Base-by-base conservation (phyloP, 2,329 filamentous ascomycete genomes). In the Fusarium sororula region DNA sequence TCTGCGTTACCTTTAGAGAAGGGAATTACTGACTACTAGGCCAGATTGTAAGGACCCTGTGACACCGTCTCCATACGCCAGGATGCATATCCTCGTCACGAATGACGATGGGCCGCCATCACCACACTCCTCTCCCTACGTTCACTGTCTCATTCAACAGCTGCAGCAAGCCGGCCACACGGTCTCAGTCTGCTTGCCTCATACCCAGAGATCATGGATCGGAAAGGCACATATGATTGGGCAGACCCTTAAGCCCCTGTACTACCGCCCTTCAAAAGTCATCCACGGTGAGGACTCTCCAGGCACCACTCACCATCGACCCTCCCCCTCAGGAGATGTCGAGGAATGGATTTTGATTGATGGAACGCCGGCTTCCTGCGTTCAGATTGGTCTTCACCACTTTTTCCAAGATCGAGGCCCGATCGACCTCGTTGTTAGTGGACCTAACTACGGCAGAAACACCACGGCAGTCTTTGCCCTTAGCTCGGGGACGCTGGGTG, bases 161-260 rank as follows among this genome's bases (percentile, higher is more conserved):
- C 90, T 96, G 57, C 90, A 94, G 81, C 83, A 87, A 64, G 90
- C 92, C 38, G 95, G 95, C 13, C 96, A 98, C 83, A 88, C 86
- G n/a, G 94, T 98, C 69, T 97, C 94, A 13, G 95, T 99, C 56
- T 93, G 96, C 73, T 90, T 99, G 20, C 96, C 96, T 4, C 90
- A 98, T 82, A 92, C 92, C 12, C 96, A 99, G 84, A 91, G 96
- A 72, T 98, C 95, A 64, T 99, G 96, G 96, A 98, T 99, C 79
- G 95, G 95, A 78, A 99, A 99, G 86, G 96, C 96, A 6, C 96
- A 98, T 83, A 93, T 98, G 79, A 95, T 98, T 78, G 95, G 95
- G 64, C 92, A 96, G 81, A 93, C 93, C 15, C 90, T 97, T 70
- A 94, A 92, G 81, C 95, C 95, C 14, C 88, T 90, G 35, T 98